Percentiles rank a stretch among this genome's conserved stretches.
phyloP scores from a whole-genome alignment of 2,329 filamentous ascomycete species.

The Exophiala xenobiotica region DNA sequence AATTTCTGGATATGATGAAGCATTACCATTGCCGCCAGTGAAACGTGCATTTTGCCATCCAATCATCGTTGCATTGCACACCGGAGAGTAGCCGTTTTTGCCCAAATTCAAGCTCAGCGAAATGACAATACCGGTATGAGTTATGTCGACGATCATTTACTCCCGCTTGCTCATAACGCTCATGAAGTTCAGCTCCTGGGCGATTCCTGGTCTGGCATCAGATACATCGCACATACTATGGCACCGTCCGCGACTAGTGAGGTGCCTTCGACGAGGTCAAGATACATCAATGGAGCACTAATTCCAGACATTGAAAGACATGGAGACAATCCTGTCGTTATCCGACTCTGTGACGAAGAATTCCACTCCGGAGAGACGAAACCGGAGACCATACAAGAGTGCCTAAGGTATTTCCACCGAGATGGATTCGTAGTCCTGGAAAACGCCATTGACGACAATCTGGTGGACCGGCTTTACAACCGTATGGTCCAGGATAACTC shows the following conservation, averaged over 20 bases:
- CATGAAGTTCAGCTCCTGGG: no score
- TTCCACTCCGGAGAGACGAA: constrained; percentile 15
- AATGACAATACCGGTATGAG: no score
- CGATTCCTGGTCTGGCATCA: no score
- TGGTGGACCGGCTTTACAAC: constrained; percentile 48
- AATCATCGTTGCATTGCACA: no score
- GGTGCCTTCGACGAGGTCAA: not conserved
- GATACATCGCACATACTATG: no score
- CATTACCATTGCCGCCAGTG: no score
- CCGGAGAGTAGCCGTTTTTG: no score
- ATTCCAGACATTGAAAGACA: constrained; percentile 16
- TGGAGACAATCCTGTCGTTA: constrained; percentile 19
- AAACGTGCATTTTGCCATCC: no score
- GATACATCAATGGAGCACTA: constrained; percentile 14
- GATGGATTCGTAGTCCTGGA: constrained; percentile 41
- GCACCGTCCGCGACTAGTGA: constrained; percentile 12
- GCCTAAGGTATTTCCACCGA: constrained; percentile 31
- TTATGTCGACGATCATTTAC: no score
- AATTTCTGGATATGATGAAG: no score
- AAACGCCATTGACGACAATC: constrained; percentile 36
- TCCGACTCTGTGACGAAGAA: constrained; percentile 16
- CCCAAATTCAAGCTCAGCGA: no score
- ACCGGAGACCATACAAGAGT: constrained; percentile 16
- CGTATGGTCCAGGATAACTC: constrained; percentile 53
- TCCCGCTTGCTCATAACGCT: no score